A percentile compares a stretch with the other conserved stretches of the same genome.
Conservation (phyloP, 768 basidiomycete genomes). For the Guyanaporus albipodus region DNA sequence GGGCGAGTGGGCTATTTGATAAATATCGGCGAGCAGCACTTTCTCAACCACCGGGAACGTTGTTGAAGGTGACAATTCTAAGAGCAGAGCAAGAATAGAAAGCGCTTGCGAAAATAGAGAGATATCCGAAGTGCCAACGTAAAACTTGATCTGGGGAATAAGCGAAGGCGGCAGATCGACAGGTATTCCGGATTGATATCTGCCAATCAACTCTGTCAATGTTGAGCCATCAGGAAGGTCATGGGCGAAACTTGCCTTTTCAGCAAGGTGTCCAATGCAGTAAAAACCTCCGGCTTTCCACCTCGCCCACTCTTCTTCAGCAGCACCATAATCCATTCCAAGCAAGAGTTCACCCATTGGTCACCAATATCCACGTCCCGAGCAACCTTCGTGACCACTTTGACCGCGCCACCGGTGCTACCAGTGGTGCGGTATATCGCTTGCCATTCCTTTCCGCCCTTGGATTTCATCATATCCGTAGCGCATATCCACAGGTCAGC, state of each 20-base stretch:
- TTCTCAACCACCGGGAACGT: conserved; percentile 77
- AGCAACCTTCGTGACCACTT: conserved; percentile 81
- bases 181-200: conserved; percentile 50
- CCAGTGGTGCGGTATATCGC: conserved; percentile 67
- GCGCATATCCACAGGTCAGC: conserved; percentile 88
- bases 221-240: neutral
- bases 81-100: conserved; percentile 59
- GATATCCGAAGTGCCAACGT: conserved; percentile 74
- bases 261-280: conserved; percentile 67
- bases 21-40: conserved; percentile 63
- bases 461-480: conserved; percentile 60
- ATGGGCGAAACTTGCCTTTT: conserved; percentile 45
- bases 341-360: conserved; percentile 76
- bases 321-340: conserved; percentile 72
- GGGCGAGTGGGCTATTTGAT: conserved; percentile 72
- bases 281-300: conserved; percentile 79
- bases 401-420: conserved; percentile 71
- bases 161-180: conserved; percentile 55
- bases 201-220: no score
- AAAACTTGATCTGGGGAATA: conserved; percentile 69
- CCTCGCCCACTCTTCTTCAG: conserved; percentile 74
- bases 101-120: conserved; percentile 72
- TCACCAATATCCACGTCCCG: conserved; percentile 65
- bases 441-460: conserved; percentile 77
- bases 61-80: conserved; percentile 59